Conservation (phyloP, 2,329 filamentous ascomycete genomes). For the Colletotrichum kahawae region DNA sequence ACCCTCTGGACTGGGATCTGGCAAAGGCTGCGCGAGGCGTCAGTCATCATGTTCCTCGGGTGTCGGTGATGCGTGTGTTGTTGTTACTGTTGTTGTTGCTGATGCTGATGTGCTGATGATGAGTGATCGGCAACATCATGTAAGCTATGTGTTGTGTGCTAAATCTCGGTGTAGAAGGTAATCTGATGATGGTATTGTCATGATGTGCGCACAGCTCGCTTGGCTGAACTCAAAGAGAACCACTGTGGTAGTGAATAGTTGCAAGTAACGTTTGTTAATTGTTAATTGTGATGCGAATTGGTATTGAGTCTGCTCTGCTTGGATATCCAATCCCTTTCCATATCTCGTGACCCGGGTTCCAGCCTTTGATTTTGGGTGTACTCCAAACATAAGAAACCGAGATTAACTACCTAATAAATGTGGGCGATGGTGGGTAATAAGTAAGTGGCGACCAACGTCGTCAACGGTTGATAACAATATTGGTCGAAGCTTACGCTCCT, state of each 20-base stretch:
- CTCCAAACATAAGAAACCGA: neutral
- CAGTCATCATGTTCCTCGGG: neutral
- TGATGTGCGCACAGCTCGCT: neutral
- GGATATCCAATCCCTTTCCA: slow-evolving; percentile 4
- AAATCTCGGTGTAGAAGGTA: neutral
- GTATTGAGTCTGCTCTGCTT: slow-evolving; percentile 11
- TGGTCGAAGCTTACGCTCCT: slow-evolving; percentile 1
- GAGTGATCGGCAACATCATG: neutral
- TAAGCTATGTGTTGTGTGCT: neutral
- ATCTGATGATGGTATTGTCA: neutral
- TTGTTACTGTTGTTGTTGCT: neutral
- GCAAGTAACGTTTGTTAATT: neutral
- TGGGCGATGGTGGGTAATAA: neutral
- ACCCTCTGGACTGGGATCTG: slow-evolving; percentile 13
- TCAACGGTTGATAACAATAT: neutral
- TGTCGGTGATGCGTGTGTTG: neutral
- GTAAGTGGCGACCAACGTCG: neutral
- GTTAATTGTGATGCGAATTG: neutral
- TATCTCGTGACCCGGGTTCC: slow-evolving; percentile 11
- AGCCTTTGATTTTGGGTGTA: slow-evolving; percentile 16
- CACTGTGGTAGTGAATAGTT: neutral
- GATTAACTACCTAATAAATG: slow-evolving; percentile 4
- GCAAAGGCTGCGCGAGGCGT: slow-evolving; percentile 15
- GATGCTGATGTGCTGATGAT: neutral
- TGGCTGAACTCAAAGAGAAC: neutral